A percentile compares a stretch with the other conserved stretches of the same genome.
Evolutionary conservation across 495 filamentous ascomycete genomes (phyloP).

Genomic region (Penicillium bovifimosum): DNA sequence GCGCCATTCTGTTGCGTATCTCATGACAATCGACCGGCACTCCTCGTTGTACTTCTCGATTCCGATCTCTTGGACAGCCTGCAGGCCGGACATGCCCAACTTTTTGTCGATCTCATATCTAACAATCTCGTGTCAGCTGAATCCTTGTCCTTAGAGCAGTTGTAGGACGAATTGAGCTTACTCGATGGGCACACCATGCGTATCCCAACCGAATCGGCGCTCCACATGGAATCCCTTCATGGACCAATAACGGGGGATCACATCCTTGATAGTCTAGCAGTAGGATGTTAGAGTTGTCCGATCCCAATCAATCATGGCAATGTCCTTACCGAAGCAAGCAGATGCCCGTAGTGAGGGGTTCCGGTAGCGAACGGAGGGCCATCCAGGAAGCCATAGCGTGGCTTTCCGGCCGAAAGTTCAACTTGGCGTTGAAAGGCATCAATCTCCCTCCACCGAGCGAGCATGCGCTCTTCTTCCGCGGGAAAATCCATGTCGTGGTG

Average conservation of each 20-base stretch:
- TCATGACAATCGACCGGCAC: constrained; percentile 92
- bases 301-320: too few species aligned
- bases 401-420: constrained; percentile 63
- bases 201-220: constrained; percentile 75
- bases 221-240: constrained; percentile 91
- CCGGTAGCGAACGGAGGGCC: constrained; percentile 63
- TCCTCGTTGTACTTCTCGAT: constrained; percentile 90
- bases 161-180: background rate
- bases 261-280: constrained; percentile 79
- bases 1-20: constrained; percentile 84
- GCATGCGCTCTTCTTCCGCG: constrained; percentile 76
- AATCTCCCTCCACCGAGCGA: constrained; percentile 82
- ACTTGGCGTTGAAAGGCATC: constrained; percentile 77
- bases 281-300: background rate
- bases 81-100: constrained; percentile 79
- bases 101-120: constrained; percentile 96
- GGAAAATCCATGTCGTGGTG: constrained; percentile 87
- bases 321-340: constrained; percentile 62
- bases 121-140: background rate
- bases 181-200: constrained; percentile 92
- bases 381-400: constrained; percentile 65
- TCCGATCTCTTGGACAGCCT: constrained; percentile 81
- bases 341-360: constrained; percentile 91
- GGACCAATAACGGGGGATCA: constrained; percentile 94
- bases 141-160: background rate